Base-by-base conservation (phyloP, 2,329 filamentous ascomycete genomes). In the Botryotinia globosa region DNA sequence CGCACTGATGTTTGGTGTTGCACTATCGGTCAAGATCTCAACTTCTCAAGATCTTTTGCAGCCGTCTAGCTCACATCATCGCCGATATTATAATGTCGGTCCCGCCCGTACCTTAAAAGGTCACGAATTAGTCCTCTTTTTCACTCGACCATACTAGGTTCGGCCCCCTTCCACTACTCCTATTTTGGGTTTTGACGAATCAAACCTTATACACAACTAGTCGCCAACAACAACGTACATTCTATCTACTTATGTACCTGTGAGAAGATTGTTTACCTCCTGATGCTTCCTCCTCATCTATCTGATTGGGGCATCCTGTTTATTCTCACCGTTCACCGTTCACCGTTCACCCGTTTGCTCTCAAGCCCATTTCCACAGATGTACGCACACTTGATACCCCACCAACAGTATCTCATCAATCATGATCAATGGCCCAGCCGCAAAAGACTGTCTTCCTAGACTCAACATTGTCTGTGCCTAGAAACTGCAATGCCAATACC, bases 11-110 rank as follows among this genome's bases (percentile, higher is more conserved):
- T 42, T 63, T 25, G n/a, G n/a, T 44, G 61, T n/a, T 63, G n/a
- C 61, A 63, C 39, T 63, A 63, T 66, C 44, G 39, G 16, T 51
- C 63, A 66, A 51, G 29, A 51, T 48, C 44, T 51, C 29, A 66
- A 66, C 44, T 25, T n/a, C 63, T 37, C 29, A 51, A 66, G 63
- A 48, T 51, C 63, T 48, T 65, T 37, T 16, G 22, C 63, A 51
- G 63, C 20, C 32, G 63, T 66, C 63, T 51, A 51, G 44, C 63
- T 66, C 29, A 37, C 18, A 37, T 66, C 63, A 66, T 66, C 32
- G 63, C 32, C 32, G 29, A 18, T 51, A 51, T 37, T 32, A 37
- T 37, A 34, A 51, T 51, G 18, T n/a, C 44, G 63, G 44, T 66
- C 44, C 63, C 44, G 44, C 44, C 63, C 63, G 63, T 51, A 48